A percentile compares a stretch with the other conserved stretches of the same genome.
Evolutionary conservation across 192 early-diverging fungal species (phyloP).

Genomic region (Rhizoclosmatium globosum): DNA sequence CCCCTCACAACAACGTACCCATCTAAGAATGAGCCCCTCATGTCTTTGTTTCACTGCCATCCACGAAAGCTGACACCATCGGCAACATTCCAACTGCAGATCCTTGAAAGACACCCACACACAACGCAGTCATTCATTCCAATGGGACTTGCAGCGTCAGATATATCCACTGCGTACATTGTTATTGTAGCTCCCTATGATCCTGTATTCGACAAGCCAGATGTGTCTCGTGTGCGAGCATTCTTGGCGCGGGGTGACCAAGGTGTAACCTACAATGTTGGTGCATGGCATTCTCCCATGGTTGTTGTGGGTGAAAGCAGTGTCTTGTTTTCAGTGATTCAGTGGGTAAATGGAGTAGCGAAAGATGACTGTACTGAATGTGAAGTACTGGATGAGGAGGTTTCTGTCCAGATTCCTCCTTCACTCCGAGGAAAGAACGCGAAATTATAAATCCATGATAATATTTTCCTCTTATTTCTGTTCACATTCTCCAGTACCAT

Average conservation of each 20-base stretch:
- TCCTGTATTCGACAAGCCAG: slow-evolving; percentile 66
- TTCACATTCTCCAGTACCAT: slow-evolving; percentile 33
- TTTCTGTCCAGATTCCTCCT: not conserved
- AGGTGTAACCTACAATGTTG: slow-evolving; percentile 81
- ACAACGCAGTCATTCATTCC: slow-evolving; percentile 85
- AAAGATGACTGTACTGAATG: slow-evolving; percentile 78
- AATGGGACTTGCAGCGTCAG: slow-evolving; percentile 47
- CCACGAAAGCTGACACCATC: slow-evolving; percentile 2
- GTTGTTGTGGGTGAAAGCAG: slow-evolving; percentile 61
- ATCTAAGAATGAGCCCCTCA: not conserved
- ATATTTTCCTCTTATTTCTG: no score
- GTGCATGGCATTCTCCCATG: slow-evolving; percentile 90
- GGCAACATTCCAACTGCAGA: slow-evolving; percentile 46
- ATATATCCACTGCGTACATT: slow-evolving; percentile 57
- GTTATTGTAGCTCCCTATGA: slow-evolving; percentile 66
- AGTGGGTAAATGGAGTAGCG: slow-evolving; percentile 76
- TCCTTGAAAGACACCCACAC: slow-evolving; percentile 82
- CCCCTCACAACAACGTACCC: slow-evolving; percentile 51
- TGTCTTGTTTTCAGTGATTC: slow-evolving; percentile 71
- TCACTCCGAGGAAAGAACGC: no score
- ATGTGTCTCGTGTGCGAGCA: slow-evolving; percentile 70
- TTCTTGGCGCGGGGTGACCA: slow-evolving; percentile 74
- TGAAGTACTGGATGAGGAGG: slow-evolving; percentile 27
- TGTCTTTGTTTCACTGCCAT: slow-evolving; percentile 10
- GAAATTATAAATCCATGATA: no score